A percentile compares a stretch with the other conserved stretches of the same genome.
Evolutionary conservation across 2,329 filamentous ascomycete genomes (phyloP).

Genomic region (Fusarium euwallaceae): DNA sequence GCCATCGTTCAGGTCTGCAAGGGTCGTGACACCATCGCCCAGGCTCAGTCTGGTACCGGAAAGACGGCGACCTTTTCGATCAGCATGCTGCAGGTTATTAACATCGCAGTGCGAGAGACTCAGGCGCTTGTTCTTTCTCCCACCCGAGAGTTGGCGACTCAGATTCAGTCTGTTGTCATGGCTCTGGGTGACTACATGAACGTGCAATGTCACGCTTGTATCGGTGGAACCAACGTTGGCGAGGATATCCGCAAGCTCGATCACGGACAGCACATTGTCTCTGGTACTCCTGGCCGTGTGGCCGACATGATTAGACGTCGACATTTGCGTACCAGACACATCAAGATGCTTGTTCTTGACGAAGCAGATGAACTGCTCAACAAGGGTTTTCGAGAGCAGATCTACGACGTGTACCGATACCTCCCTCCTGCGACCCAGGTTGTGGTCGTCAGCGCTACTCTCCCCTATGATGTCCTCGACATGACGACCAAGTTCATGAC

Average conservation of each 20-base stretch:
- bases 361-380: slow-evolving; percentile 79
- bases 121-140: slow-evolving; percentile 96
- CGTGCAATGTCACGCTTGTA: slow-evolving; percentile 98
- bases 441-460: slow-evolving; percentile 96
- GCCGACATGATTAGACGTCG: slow-evolving; percentile 73
- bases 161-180: slow-evolving; percentile 99
- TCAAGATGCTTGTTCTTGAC: slow-evolving; percentile 74
- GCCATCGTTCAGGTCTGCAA: slow-evolving; percentile 99
- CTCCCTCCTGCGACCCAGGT: slow-evolving; percentile 97
- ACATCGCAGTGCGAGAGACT: slow-evolving; percentile 91
- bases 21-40: slow-evolving; percentile 97
- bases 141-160: slow-evolving; percentile 95
- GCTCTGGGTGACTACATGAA: slow-evolving; percentile 99
- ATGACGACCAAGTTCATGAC: slow-evolving; percentile 99
- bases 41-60: slow-evolving; percentile 96
- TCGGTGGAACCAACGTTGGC: slow-evolving; percentile 96
- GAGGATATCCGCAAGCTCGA: slow-evolving; percentile 98
- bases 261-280: slow-evolving; percentile 97
- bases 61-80: slow-evolving; percentile 98
- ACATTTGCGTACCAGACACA: slow-evolving; percentile 69
- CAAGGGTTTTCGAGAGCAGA: slow-evolving; percentile 96
- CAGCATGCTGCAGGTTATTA: slow-evolving; percentile 95
- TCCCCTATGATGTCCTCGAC: slow-evolving; percentile 97
- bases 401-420: slow-evolving; percentile 98
- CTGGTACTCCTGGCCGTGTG: slow-evolving; percentile 95